Evolutionary conservation across 2,329 filamentous ascomycete genomes (phyloP), one percentile per base, ranked within the genome.

Genomic region (Botrytis fabae): DNA sequence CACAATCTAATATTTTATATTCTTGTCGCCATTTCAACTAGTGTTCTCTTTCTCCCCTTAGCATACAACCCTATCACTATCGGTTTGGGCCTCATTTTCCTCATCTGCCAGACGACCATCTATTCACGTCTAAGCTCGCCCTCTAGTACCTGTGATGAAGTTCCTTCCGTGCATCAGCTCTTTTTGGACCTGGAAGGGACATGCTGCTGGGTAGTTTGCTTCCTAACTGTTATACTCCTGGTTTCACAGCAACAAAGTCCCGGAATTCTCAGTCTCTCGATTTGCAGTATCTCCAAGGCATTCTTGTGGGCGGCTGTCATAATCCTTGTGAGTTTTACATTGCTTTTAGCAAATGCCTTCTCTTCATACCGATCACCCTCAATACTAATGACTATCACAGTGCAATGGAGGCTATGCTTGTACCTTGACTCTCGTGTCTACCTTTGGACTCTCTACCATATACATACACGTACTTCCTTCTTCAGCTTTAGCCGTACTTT

Each of bases 201-300:
- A 40, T 72, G 70, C n/a, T 72, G 70, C 62, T 72, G 70, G 70
- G 38, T 69, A n/a, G 63, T 72, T 28, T 72, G 62, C 63, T 69
- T 72, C 42, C 48, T 68, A 9, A 68, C 70, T 20, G 44, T 68
- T 25, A 72, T 72, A 16, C 62, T 72, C 44, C 63, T 68, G 12
- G 62, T 60, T 61, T 72, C 62, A 69, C 62, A 54, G 28, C 70
- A 69, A 46, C 38, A 60, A 25, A 25, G 28, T 40, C 62, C 54
- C 4, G 38, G 14, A 9, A 42, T 68, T 25, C n/a, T 28, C 32
- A 60, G 62, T 60, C 28, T 72, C 25, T 59, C 51, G 32, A 18
- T 69, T 3, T 57, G 48, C 44, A 68, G 62, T 60, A 59, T 54
- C 28, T 40, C 51, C 28, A 72, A 61, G 46, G 63, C 70, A 35